Base-by-base conservation (phyloP, 2,329 filamentous ascomycete species). In the Sclerotinia trifoliorum region DNA sequence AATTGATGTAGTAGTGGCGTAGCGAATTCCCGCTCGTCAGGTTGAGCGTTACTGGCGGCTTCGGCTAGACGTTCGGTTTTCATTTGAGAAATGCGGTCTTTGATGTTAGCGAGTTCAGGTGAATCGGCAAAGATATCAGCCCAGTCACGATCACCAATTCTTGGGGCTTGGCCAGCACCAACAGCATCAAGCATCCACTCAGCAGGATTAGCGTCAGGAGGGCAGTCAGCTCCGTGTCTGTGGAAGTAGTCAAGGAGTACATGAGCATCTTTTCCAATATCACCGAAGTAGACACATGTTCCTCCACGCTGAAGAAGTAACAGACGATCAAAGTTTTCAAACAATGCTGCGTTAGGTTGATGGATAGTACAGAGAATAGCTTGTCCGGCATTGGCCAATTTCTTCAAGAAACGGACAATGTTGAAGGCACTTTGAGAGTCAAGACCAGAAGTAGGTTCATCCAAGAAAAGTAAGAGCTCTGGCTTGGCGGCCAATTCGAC, bases 1-100 rank as follows among this genome's bases (percentile, higher is more conserved):
- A 96, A 86, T 82, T 97, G 94, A 78, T 93, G 91, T 80, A 81
- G 82, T 11, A 93, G 79, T 0, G 94, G 91, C 0, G 92, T 94
- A 0, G 94, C 94, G 74, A 91, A 97, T 79, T 97, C 93, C 74
- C 85, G 88, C 71, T 93, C 86, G 3, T 80, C 79, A 1, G 77
- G 75, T 42, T 74, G 74, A 13, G 73, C 66, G 26, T 73, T 69
- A 73, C 73, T 72, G 11, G 74, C 80, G 17, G 83, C 82, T 65
- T 82, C 81, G 21, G 81, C 77, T 5, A 81, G 78, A 57, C 86
- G 83, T 24, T 81, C 77, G 5, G 79, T 75, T 73, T 88, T 89
- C 78, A 89, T 83, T 39, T 80, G 78, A 7, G 81, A 72, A 67
- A 90, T 88, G 8, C 85, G 81, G 49, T 81, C 78, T 74, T 88